phyloP scores from a whole-genome alignment of 1,284 basidiomycete species.

The Phellopilus nigrolimitatus region DNA sequence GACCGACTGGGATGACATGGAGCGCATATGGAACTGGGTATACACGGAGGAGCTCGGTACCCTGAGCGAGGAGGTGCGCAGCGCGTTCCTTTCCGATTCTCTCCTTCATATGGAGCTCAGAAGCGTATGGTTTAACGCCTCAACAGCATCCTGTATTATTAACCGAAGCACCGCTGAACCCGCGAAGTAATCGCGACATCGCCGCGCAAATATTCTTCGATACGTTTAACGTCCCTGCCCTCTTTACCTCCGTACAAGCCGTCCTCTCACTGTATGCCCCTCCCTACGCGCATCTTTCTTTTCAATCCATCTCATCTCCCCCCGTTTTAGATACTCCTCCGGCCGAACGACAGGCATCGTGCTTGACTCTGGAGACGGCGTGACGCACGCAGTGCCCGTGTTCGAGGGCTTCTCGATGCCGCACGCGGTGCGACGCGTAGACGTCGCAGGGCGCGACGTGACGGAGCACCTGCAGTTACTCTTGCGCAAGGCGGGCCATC shows the following conservation, averaged over 20 bases:
- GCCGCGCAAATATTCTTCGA: slow-evolving; percentile 99
- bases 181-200: slow-evolving; percentile 88
- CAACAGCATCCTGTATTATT: slow-evolving; percentile 89
- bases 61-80: slow-evolving; percentile 84
- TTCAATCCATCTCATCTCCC: slow-evolving; percentile 21
- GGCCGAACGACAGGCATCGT: slow-evolving; percentile 92
- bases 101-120: background rate
- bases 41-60: slow-evolving; percentile 94
- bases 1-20: slow-evolving; percentile 98
- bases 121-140: slow-evolving; percentile 9
- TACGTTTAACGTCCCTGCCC: slow-evolving; percentile 97
- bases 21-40: slow-evolving; percentile 96
- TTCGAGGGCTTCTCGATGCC: slow-evolving; percentile 95
- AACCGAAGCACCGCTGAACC: slow-evolving; percentile 94
- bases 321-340: slow-evolving; percentile 80
- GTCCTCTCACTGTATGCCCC: slow-evolving; percentile 84
- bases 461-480: slow-evolving; percentile 95
- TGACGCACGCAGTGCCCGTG: slow-evolving; percentile 63
- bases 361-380: slow-evolving; percentile 62
- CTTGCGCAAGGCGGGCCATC: slow-evolving; percentile 90
- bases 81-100: slow-evolving; percentile 10
- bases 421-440: slow-evolving; percentile 93
- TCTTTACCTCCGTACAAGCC: slow-evolving; percentile 97
- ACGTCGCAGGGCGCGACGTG: slow-evolving; percentile 95
- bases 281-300: slow-evolving; percentile 8